phyloP scores from a whole-genome alignment of 1,139 yeast genomes.

The Yamadazyma kanchanaburiensis region DNA sequence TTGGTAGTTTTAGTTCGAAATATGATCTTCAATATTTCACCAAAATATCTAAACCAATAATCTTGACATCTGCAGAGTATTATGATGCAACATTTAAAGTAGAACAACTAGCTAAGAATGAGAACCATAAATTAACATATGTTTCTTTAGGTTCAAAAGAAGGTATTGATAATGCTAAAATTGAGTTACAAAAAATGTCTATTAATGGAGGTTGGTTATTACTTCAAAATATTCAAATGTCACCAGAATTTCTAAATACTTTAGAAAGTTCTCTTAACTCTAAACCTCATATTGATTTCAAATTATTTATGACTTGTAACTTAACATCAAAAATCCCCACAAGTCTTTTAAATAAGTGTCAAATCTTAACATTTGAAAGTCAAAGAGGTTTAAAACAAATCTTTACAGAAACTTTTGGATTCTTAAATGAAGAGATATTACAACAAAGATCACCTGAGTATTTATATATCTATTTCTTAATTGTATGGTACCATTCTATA shows the following conservation, averaged over 20 bases:
- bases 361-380: constrained; percentile 56
- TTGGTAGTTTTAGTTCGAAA: constrained; percentile 22
- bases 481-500: constrained; percentile 70
- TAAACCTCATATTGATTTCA: constrained; percentile 30
- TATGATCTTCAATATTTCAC: constrained; percentile 24
- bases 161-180: constrained; percentile 55
- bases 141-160: constrained; percentile 80
- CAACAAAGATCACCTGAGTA: constrained; percentile 39
- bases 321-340: constrained; percentile 50
- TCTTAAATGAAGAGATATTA: constrained; percentile 17
- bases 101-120: constrained; percentile 35
- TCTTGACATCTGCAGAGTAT: constrained; percentile 60
- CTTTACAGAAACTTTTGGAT: constrained; percentile 40
- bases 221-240: constrained; percentile 75
- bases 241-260: constrained; percentile 58
- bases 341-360: constrained; percentile 46
- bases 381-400: constrained; percentile 57
- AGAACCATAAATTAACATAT: constrained; percentile 26
- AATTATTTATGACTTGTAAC: constrained; percentile 59
- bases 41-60: constrained; percentile 29
- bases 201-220: constrained; percentile 62
- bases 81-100: constrained; percentile 65
- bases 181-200: constrained; percentile 45
- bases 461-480: constrained; percentile 47
- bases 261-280: constrained; percentile 36